Percentiles rank a stretch among this genome's conserved stretches.
These are phyloP conservation scores for Colletotrichum sp. DNA, from an alignment of 2,329 filamentous ascomycete species.

Conservation along the genomic window DNA sequence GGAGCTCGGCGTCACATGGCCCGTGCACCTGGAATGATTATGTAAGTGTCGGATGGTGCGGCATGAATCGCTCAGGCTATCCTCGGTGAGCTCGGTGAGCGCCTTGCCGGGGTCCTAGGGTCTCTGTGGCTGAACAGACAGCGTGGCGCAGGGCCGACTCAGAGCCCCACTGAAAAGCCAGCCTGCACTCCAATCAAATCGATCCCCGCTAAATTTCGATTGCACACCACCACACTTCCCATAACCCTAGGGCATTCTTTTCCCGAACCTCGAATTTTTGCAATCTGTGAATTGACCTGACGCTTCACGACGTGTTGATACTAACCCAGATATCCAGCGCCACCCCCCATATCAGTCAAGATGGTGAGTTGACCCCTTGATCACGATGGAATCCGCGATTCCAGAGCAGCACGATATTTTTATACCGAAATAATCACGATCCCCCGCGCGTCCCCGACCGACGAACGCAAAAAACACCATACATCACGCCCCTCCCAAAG, in stretches of 20 bases:
- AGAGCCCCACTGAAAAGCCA: background rate
- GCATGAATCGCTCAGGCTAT: background rate
- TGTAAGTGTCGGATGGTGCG: background rate
- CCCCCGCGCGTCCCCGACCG: conserved; percentile 2
- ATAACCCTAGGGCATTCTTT: background rate
- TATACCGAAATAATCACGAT: background rate
- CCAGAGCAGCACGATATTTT: background rate
- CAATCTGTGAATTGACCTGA: background rate
- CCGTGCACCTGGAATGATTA: conserved; percentile 22
- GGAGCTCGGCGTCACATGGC: conserved; percentile 18
- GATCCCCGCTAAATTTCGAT: background rate
- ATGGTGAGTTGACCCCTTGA: conserved; percentile 19
- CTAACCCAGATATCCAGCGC: conserved; percentile 23
- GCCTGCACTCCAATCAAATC: background rate
- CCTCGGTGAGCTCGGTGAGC: background rate
- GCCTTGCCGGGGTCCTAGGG: background rate
- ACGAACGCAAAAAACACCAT: background rate
- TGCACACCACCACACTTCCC: background rate
- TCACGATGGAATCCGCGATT: conserved; percentile 3
- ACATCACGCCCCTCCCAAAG: background rate
- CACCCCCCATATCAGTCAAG: conserved; percentile 22
- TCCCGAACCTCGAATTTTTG: background rate
- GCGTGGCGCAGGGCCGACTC: background rate
- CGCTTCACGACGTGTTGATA: conserved; percentile 17
- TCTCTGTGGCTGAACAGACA: background rate